Evolutionary conservation across 352 stramenopile genomes (phyloP), one percentile per base, ranked within the genome.

Genomic region (Globisporangium parvum): DNA sequence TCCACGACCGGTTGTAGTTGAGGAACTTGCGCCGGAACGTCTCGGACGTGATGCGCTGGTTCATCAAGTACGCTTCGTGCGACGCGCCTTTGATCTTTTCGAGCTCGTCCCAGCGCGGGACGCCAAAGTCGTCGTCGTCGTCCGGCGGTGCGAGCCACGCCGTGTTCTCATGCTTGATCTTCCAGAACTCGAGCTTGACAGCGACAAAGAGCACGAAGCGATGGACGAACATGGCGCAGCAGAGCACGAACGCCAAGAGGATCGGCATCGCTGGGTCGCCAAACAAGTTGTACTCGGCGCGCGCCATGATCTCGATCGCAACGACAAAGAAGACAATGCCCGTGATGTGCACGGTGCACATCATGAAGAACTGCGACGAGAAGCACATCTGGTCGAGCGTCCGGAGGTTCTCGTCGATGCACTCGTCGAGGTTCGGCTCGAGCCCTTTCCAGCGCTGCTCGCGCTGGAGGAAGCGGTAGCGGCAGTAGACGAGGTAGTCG

Each of bases 21-120:
- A 99, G 78, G 66, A 99, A 99, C 65, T 98, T 98, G 74, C 95
- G 97, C 15, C 96, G 87, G 67, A 99, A 99, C 6, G 93, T 98
- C 56, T 99, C 96, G 17, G 77, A 95, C 21, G 94, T 97, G 60
- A 99, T 97, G 15, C 89, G 79, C 69, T 98, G 91, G 69, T 99
- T 98, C 92, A 99, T 98, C 61, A 98, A 59, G 64, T 97, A 98
- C 2, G 89, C 81, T 65, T 98, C 93, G 66, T 98, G 91, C 6
- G 81, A 95, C 37, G 86, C 92, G n/a, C 89, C 83, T 65, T 98
- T 93, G 47, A 98, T 93, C 23, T 93, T 89, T 54, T 96, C 88
- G 0, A 96, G 72, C 40, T 98, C 89, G 55, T 97, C 91, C 87
- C 86, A 97, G 14, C 86, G 70, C 4, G 94, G 90, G 31, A 97